Base-by-base conservation (phyloP, 345 rosid genomes). In the Chamaenerion angustifolium region DNA sequence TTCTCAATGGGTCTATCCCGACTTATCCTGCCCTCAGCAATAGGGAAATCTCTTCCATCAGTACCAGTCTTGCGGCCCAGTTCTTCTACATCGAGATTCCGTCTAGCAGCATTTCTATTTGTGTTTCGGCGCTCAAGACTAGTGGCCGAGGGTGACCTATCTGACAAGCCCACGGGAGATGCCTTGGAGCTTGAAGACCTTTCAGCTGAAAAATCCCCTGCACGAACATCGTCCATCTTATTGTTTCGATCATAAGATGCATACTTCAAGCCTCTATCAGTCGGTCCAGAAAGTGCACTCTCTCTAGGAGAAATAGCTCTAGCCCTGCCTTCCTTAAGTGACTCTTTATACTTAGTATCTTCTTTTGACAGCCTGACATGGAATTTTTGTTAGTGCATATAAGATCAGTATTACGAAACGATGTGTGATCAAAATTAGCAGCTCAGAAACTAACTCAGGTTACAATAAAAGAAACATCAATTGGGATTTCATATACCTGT, bases 111-210 rank as follows among this genome's bases (percentile, higher is more conserved):
- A 58, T 66, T 56, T 64, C 84, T 78, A 61, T 63, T 75, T 19
- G 46, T 44, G 61, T 69, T 67, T 68, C 90, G 82, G 59, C 88
- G 88, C 21, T 92, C 98, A 63, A 77, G 55, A 75, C 85, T 76
- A 10, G 75, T 70, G 23, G 88, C 74, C 51, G 95, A 85, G 51
- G 94, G 88, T 67, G 98, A 86, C 59, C 86, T 80, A 62, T 83
- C 96, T 42, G 56, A 66, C 68, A 77, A 52, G 43, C 71, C 71
- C 72, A 78, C 49, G 8, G 95, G 89, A 12, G 88, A 86, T 57
- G 85, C 87, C 79, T 78, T 90, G 46, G 93, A 68, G 59, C 74
- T 59, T 16, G 86, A 62, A 44, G 94, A 69, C 71, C 80, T 81
- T 66, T 83, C 98, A 48, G 58, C 61, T 8, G 76, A 66, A 59